Percentiles rank a stretch among this genome's conserved stretches.
Conservation (phyloP, 2,329 filamentous ascomycete genomes). For the Pseudomassariella vexata region DNA sequence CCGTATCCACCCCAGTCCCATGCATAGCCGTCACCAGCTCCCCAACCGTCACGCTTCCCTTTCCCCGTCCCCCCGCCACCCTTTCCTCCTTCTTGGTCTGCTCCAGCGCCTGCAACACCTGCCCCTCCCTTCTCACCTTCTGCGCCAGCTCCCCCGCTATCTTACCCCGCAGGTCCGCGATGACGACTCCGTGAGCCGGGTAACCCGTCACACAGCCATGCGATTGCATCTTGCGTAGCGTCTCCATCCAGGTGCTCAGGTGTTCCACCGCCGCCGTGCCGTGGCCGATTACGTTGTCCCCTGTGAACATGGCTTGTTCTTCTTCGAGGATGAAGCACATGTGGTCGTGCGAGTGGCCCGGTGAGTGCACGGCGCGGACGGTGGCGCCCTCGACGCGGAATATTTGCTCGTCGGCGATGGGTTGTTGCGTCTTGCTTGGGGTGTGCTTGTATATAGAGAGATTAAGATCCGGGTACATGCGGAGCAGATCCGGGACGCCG, state of each 20-base stretch:
- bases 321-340: constrained; percentile 71
- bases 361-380: constrained; percentile 29
- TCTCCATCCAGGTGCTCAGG: constrained; percentile 59
- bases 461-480: constrained; percentile 50
- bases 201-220: constrained; percentile 64
- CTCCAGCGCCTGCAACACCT: constrained; percentile 59
- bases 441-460: constrained; percentile 58
- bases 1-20: constrained; percentile 29
- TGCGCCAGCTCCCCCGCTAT: constrained; percentile 77
- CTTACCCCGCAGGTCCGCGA: constrained; percentile 65
- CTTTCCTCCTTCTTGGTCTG: constrained; percentile 7
- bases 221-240: constrained; percentile 59
- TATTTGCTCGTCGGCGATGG: constrained; percentile 47
- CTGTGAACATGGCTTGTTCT: constrained; percentile 77
- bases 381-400: constrained; percentile 39
- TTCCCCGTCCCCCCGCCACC: constrained; percentile 5
- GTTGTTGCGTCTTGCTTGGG: constrained; percentile 42
- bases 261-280: constrained; percentile 81
- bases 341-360: constrained; percentile 74
- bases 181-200: constrained; percentile 75
- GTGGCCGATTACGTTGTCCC: constrained; percentile 80
- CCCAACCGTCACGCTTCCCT: constrained; percentile 29
- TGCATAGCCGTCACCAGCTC: constrained; percentile 38
- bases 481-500: constrained; percentile 64
- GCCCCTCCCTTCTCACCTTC: constrained; percentile 68